Evolutionary conservation across 768 basidiomycete species (phyloP).

Genomic region (Leccinum obscurum): DNA sequence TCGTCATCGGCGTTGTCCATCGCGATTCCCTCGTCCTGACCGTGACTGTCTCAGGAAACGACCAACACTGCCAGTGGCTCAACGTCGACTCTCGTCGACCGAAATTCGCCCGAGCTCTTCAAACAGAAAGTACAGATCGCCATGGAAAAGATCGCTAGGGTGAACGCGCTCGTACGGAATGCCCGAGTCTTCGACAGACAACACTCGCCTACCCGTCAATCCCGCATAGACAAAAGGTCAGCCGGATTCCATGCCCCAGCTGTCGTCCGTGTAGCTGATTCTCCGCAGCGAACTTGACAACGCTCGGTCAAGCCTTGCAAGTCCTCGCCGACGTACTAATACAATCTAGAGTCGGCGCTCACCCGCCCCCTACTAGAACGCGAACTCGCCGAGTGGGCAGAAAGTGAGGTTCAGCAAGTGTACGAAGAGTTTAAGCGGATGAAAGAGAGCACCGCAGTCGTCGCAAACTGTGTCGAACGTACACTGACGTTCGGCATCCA

Average conservation of each 20-base stretch:
- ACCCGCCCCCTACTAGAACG: no score
- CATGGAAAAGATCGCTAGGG: conserved; percentile 13
- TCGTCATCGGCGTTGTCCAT: conserved; percentile 17
- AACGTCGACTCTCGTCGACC: conserved; percentile 14
- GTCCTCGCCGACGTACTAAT: no score
- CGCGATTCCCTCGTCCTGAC: conserved; percentile 20
- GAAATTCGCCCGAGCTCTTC: conserved; percentile 62
- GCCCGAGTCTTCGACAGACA: conserved; percentile 16
- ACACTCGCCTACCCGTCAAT: conserved; percentile 37
- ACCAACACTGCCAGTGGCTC: background rate
- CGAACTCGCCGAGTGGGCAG: conserved; percentile 24
- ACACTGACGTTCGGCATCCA: background rate
- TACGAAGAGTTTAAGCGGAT: conserved; percentile 54
- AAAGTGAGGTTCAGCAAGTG: conserved; percentile 51
- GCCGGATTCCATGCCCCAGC: conserved; percentile 16
- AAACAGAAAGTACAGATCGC: conserved; percentile 36
- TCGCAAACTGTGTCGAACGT: conserved; percentile 25
- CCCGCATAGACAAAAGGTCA: conserved; percentile 58
- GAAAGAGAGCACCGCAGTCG: conserved; percentile 58
- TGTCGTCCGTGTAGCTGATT: no score
- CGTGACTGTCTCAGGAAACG: conserved; percentile 30
- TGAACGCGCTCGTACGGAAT: conserved; percentile 47
- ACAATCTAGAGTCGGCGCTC: no score
- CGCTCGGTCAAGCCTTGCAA: no score
- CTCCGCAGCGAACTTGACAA: no score